A percentile compares a stretch with the other conserved stretches of the same genome.
phyloP scores from a whole-genome alignment of 163 green algal species.

The Volvox carteri region DNA sequence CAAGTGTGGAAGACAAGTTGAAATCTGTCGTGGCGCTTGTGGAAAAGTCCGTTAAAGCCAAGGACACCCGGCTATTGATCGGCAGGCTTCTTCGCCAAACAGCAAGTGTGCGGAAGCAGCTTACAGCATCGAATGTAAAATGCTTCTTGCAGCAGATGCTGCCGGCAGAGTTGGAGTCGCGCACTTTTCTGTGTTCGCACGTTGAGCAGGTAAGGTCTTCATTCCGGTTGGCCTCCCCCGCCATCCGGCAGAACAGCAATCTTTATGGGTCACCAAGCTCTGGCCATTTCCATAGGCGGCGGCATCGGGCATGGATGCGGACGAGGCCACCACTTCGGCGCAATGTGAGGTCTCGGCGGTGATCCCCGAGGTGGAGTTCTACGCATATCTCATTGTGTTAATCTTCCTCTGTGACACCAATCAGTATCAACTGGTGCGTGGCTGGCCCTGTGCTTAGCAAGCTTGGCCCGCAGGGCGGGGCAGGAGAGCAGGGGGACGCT shows the following conservation, averaged over 20 bases:
- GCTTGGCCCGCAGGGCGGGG: too few relatives aligned
- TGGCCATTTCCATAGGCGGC: background rate
- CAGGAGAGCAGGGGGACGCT: too few relatives aligned
- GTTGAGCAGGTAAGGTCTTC: conserved; percentile 58
- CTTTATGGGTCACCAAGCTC: background rate
- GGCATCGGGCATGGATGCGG: conserved; percentile 39
- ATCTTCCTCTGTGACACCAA: conserved; percentile 86
- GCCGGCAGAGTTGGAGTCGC: conserved; percentile 51
- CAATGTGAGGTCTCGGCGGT: conserved; percentile 35
- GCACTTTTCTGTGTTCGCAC: conserved; percentile 6
- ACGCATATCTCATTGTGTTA: conserved; percentile 87
- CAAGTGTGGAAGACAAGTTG: conserved; percentile 53
- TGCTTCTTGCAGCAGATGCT: conserved; percentile 60
- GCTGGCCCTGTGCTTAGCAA: background rate
- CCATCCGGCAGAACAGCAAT: too few relatives aligned
- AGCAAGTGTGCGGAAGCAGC: conserved; percentile 76
- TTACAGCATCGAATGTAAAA: conserved; percentile 68
- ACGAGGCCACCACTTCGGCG: conserved; percentile 33
- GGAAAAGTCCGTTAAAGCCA: conserved; percentile 87
- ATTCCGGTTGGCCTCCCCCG: too few relatives aligned
- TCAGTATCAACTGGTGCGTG: conserved; percentile 76
- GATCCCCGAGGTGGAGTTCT: conserved; percentile 91
- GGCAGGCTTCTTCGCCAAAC: conserved; percentile 86
- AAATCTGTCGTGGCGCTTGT: conserved; percentile 74
- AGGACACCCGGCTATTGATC: conserved; percentile 87